Conservation (phyloP, 805 yeast genomes). For the Saturnispora quitensis region DNA sequence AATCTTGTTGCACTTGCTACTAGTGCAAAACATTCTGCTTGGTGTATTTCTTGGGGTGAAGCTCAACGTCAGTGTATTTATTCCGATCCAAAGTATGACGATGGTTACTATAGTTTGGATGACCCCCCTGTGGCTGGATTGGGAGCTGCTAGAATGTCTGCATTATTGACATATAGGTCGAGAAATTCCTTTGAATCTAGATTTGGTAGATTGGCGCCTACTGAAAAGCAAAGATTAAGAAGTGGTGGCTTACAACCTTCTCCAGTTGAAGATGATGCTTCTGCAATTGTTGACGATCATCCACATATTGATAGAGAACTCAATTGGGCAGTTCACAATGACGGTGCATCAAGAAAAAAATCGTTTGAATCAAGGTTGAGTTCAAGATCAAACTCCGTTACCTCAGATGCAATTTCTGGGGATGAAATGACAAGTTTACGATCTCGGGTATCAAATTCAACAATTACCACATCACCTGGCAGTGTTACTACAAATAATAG, state of each 20-base stretch:
- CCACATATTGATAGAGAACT: slow-evolving; percentile 42
- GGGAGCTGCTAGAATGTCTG: slow-evolving; percentile 97
- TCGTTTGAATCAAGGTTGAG: slow-evolving; percentile 23
- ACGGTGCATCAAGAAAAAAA: slow-evolving; percentile 41
- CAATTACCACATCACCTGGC: neutral
- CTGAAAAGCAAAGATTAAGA: slow-evolving; percentile 18
- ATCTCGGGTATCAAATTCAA: neutral
- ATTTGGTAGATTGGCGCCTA: slow-evolving; percentile 78
- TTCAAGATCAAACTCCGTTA: slow-evolving; percentile 24
- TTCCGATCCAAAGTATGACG: slow-evolving; percentile 87
- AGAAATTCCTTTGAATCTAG: slow-evolving; percentile 85
- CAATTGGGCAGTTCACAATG: slow-evolving; percentile 80
- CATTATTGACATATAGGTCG: slow-evolving; percentile 84
- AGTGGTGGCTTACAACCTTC: slow-evolving; percentile 7
- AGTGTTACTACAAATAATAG: neutral
- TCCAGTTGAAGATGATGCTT: slow-evolving; percentile 15
- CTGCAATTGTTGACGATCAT: slow-evolving; percentile 14
- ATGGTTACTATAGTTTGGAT: slow-evolving; percentile 73
- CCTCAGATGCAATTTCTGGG: slow-evolving; percentile 16
- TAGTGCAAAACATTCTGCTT: slow-evolving; percentile 89
- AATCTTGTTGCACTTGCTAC: slow-evolving; percentile 81
- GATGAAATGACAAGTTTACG: neutral
- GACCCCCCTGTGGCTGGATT: slow-evolving; percentile 81
- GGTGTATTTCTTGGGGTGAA: slow-evolving; percentile 99
- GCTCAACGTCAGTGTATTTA: slow-evolving; percentile 95